A percentile compares a stretch with the other conserved stretches of the same genome.
Evolutionary conservation across 805 yeast species (phyloP).

Genomic region (Barnettozyma botsteinii): DNA sequence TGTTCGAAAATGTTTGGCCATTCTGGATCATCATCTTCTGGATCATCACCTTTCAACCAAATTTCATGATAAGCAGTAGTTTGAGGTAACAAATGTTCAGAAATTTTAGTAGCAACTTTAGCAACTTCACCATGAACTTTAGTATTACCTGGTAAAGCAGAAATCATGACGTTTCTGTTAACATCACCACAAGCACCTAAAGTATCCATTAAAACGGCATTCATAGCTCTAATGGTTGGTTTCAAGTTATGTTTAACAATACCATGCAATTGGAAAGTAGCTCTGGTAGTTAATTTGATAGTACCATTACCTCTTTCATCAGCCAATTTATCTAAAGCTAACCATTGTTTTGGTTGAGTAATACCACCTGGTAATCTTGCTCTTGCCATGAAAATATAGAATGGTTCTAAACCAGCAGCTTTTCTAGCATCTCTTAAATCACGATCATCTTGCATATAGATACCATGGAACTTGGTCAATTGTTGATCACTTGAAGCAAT

Average conservation of each 20-base stretch:
- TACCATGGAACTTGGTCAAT: slow-evolving; percentile 95
- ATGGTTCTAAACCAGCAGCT: slow-evolving; percentile 90
- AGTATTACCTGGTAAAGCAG: slow-evolving; percentile 84
- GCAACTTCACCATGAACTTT: slow-evolving; percentile 74
- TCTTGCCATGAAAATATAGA: slow-evolving; percentile 95
- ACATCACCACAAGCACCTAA: slow-evolving; percentile 99
- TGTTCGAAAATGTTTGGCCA: slow-evolving; percentile 58
- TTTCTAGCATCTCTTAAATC: slow-evolving; percentile 91
- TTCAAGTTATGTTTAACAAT: slow-evolving; percentile 84
- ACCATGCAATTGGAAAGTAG: slow-evolving; percentile 95
- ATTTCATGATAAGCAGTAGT: slow-evolving; percentile 97
- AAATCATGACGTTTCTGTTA: slow-evolving; percentile 88
- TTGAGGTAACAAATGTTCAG: slow-evolving; percentile 79
- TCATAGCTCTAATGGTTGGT: slow-evolving; percentile 90
- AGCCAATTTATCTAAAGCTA: slow-evolving; percentile 75
- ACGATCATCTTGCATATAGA: slow-evolving; percentile 97
- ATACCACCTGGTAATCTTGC: slow-evolving; percentile 92
- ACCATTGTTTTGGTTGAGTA: slow-evolving; percentile 85
- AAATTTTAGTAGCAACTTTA: slow-evolving; percentile 54
- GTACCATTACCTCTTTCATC: slow-evolving; percentile 87
- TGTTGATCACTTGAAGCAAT: slow-evolving; percentile 89
- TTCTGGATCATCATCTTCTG: slow-evolving; percentile 55
- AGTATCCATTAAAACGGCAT: slow-evolving; percentile 84
- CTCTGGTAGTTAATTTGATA: slow-evolving; percentile 90
- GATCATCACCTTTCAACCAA: slow-evolving; percentile 87